Evolutionary conservation across 768 basidiomycete species (phyloP), one percentile per base, ranked within the genome.

Genomic region (Collybiopsis luxurians): DNA sequence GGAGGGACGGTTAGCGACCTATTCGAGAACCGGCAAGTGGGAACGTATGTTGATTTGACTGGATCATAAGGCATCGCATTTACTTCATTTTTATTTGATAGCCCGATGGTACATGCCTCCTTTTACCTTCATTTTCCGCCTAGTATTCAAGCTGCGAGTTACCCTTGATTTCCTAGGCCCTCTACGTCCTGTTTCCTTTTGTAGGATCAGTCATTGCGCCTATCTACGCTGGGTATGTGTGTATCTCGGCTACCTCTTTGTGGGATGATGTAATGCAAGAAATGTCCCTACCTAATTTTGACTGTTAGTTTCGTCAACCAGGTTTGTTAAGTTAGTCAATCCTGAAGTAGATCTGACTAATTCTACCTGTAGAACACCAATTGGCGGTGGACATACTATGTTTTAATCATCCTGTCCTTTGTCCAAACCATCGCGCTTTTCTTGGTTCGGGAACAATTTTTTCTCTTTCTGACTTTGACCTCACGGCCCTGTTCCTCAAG

Each of bases 321-420:
- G 67, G 83, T 81, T 45, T 52, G 72, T 56, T n/a, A 34, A 24
- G 5, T 19, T 13, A 23, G 13, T 27, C 17, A 26, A 26, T n/a
- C 21, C 1, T 28, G 13, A 24, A 12, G 26, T 46, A 40, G 50
- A 45, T n/a, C 38, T 28, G 49, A 7, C 12, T 42, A 6, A 30
- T 10, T 27, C 17, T 49, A 43, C 44, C 59, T 49, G 59, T 45
- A 89, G 81, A 73, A 85, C 61, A 59, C 78, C 1, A 61, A 78
- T 44, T 89, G 88, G 89, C 71, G 87, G 57, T 93, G 90, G 91
- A 90, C 89, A 0, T 94, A 86, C 70, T 82, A 85, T 55, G 69
- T 89, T 12, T 65, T 87, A 53, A 59, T 87, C 2, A 88, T 88
- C 19, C 94, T 91, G 92, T 75, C 80, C 1, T 82, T 80, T 46